These are phyloP conservation scores for Mangifera indica DNA, from an alignment of 345 rosid species.

Conservation along the genomic window DNA sequence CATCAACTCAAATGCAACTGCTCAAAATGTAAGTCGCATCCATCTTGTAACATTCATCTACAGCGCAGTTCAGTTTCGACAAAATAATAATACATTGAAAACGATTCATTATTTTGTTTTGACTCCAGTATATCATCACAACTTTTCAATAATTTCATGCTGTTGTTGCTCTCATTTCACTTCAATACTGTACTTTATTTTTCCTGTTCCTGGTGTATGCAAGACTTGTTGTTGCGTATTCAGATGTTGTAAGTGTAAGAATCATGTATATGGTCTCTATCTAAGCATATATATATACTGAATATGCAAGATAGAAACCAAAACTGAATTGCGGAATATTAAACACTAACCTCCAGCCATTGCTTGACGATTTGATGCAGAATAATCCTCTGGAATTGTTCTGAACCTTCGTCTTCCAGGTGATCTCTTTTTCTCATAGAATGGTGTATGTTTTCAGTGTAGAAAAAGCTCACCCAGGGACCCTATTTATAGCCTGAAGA, in stretches of 20 bases:
- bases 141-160: slow-evolving; percentile 8
- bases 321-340: too few relatives aligned
- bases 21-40: slow-evolving; percentile 11
- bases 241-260: slow-evolving; percentile 1
- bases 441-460: too few relatives aligned
- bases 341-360: too few relatives aligned
- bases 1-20: slow-evolving; percentile 1
- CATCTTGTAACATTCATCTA: slow-evolving; percentile 15
- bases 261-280: too few relatives aligned
- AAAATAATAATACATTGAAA: slow-evolving; percentile 2
- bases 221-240: background rate
- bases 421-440: too few relatives aligned
- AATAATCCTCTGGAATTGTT: too few relatives aligned
- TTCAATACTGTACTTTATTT: background rate
- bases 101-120: slow-evolving; percentile 1
- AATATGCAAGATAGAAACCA: too few relatives aligned
- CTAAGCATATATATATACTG: too few relatives aligned
- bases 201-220: background rate
- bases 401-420: too few relatives aligned
- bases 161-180: slow-evolving; percentile 9
- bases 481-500: too few relatives aligned
- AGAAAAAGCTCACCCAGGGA: too few relatives aligned
- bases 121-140: slow-evolving; percentile 10
- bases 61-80: slow-evolving; percentile 1
- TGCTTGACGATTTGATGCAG: too few relatives aligned